Evolutionary conservation across 2,329 filamentous ascomycete species (phyloP), one percentile per base, ranked within the genome.

Genomic region (Passalora sequoiae): DNA sequence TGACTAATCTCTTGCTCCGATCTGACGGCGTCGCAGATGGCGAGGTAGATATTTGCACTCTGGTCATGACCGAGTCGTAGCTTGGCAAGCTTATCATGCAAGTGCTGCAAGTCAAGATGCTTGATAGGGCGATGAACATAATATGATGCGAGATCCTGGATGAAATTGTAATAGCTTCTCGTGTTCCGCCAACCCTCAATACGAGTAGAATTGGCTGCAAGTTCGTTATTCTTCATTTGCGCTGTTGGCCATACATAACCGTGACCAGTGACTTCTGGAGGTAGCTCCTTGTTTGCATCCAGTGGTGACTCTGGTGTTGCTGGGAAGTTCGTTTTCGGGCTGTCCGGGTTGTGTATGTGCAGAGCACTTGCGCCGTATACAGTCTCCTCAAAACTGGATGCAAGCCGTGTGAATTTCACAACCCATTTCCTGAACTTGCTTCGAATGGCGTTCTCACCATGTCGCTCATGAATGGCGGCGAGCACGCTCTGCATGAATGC

Each of bases 101-200:
- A 83, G 65, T 97, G 89, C 55, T 89, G 82, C 7, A 98, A 71
- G 62, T 98, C 92, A 13, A 94, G 74, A n/a, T 81, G 78, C 53
- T 88, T 85, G 30, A 91, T 75, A 1, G 86, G 84, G 1, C 59
- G 58, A 30, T 58, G 49, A 6, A 55, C 50, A 46, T 63, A 66
- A 43, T 55, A 57, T 20, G 59, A 52, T 12, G 61, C 60, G n/a
- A 64, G 58, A 38, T 66, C 64, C 44, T 62, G 62, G 51, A 97
- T 91, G 62, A 88, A 97, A 54, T 86, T 89, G 68, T 94, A 95
- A 63, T 98, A 98, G 60, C 87, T 94, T 48, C 92, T 77, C 1
- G 92, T 97, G 52, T 88, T 94, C 55, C 92, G 81, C 92, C 92
- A 98, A 44, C 91, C 92, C 69, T 98, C 92, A 49, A 98, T 94